These are phyloP conservation scores for Nannizziopsis barbatae DNA, from an alignment of 2,329 filamentous ascomycete genomes.

Conservation along the genomic window DNA sequence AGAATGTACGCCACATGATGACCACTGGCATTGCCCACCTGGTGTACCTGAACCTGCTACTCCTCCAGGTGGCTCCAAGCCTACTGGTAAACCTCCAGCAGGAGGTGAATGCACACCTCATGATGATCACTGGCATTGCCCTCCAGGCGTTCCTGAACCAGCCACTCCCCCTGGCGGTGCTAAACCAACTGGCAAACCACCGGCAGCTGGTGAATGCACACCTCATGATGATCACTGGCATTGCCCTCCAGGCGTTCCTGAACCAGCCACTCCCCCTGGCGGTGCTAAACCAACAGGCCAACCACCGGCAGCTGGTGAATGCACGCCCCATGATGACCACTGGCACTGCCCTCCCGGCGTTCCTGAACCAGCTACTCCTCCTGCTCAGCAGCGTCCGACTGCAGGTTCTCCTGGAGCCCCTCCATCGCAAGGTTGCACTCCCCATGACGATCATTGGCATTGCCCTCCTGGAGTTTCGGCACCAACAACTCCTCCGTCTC, in stretches of 20 bases:
- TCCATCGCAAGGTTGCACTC: too few relatives aligned
- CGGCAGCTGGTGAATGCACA: background rate
- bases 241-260: background rate
- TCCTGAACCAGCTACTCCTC: too few relatives aligned
- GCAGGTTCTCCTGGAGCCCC: too few relatives aligned
- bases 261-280: background rate
- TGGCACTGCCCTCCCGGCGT: too few relatives aligned
- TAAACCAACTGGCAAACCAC: background rate
- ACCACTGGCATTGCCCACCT: background rate
- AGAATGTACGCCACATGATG: background rate
- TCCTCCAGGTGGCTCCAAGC: background rate
- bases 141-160: conserved; percentile 7
- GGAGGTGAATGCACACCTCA: conserved; percentile 1
- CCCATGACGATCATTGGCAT: too few relatives aligned
- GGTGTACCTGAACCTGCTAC: background rate
- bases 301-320: background rate
- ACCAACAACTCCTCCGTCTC: too few relatives aligned
- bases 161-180: background rate
- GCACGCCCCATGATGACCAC: too few relatives aligned
- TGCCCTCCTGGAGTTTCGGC: too few relatives aligned
- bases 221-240: background rate
- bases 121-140: conserved; percentile 8
- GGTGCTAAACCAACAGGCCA: background rate
- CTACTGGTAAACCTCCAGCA: background rate
- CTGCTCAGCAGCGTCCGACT: too few relatives aligned